phyloP scores from a whole-genome alignment of 1,284 basidiomycete species.

The Cerioporus squamosus region DNA sequence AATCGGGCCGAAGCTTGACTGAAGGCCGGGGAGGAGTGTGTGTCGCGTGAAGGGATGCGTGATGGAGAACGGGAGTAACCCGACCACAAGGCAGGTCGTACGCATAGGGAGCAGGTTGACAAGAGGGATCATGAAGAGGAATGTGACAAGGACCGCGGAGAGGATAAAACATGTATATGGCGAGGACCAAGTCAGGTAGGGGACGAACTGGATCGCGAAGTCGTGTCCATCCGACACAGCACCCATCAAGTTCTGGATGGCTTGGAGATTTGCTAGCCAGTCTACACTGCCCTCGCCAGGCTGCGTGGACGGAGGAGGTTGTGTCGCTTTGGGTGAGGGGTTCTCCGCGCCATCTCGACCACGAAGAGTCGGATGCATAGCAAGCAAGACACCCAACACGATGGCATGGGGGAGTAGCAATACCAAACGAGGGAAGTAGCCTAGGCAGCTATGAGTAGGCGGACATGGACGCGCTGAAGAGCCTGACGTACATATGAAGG shows the following conservation, averaged over 20 bases:
- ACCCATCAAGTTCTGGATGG: conserved; percentile 83
- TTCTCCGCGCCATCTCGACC: conserved; percentile 11
- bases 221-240: conserved; percentile 58
- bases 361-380: conserved; percentile 51
- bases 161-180: conserved; percentile 60
- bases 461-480: background rate
- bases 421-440: conserved; percentile 67
- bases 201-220: conserved; percentile 36
- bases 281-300: conserved; percentile 60
- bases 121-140: conserved; percentile 51
- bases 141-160: conserved; percentile 46
- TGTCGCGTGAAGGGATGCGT: conserved; percentile 54
- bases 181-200: conserved; percentile 52
- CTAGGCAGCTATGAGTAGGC: conserved; percentile 38
- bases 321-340: conserved; percentile 25
- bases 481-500: conserved; percentile 64
- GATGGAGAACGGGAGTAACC: conserved; percentile 54
- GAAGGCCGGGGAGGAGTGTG: conserved; percentile 34
- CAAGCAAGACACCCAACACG: conserved; percentile 60
- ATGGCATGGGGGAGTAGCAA: conserved; percentile 66
- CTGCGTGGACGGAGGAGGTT: conserved; percentile 43
- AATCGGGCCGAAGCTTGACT: conserved; percentile 27
- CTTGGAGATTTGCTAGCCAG: conserved; percentile 81
- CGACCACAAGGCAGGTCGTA: conserved; percentile 55
- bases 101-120: conserved; percentile 61